These are phyloP conservation scores for Trapa bicornis DNA, from an alignment of 345 rosid species.

Conservation along the genomic window DNA sequence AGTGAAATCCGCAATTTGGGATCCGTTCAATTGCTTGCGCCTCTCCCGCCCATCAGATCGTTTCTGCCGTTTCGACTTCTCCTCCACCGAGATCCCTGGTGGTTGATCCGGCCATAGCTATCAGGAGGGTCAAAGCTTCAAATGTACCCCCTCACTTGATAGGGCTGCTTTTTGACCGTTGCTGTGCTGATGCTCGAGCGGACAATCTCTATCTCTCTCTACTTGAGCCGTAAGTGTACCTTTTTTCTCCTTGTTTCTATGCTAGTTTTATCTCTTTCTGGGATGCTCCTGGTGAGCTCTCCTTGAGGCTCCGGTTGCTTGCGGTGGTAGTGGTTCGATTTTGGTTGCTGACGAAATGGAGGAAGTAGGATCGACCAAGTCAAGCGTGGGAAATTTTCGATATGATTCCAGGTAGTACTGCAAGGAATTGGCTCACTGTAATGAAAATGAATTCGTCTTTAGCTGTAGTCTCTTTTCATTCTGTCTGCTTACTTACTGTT, in stretches of 20 bases:
- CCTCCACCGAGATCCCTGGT: background rate
- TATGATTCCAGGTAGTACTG: background rate
- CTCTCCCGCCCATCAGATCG: background rate
- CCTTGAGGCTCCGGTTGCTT: background rate
- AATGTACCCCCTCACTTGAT: background rate
- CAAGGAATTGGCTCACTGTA: background rate
- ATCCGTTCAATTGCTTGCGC: background rate
- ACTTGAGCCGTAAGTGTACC: background rate
- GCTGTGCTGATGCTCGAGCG: background rate
- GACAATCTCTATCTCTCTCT: background rate
- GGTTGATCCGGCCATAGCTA: background rate
- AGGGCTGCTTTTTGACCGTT: conserved; percentile 1
- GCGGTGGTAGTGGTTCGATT: background rate
- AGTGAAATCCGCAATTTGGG: background rate
- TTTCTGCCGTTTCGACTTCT: too few species aligned
- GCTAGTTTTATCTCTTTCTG: background rate
- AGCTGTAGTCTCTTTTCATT: background rate
- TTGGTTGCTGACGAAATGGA: background rate
- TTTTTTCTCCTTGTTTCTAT: too few species aligned
- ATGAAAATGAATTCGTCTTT: background rate
- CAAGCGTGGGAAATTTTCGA: background rate
- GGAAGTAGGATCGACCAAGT: background rate
- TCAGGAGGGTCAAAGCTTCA: background rate
- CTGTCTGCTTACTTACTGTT: background rate
- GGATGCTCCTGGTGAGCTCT: background rate